Percentiles rank a stretch among this genome's conserved stretches.
Evolutionary conservation across 192 early-diverging fungal species (phyloP).

Genomic region (Gamsiella multidivaricata): DNA sequence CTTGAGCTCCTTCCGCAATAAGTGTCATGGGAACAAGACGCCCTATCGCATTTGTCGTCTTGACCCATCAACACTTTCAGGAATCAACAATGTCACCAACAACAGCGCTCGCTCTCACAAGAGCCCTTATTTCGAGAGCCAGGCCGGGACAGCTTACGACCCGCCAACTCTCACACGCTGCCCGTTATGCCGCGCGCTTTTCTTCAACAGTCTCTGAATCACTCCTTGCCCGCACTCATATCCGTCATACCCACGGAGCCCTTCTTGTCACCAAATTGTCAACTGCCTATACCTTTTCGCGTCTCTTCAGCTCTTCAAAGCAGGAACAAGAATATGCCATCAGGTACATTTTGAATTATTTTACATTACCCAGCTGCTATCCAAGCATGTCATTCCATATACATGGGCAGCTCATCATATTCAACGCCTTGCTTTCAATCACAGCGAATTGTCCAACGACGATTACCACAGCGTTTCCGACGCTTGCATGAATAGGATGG

Average conservation of each 20-base stretch:
- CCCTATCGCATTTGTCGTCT: background rate
- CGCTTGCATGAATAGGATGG: conserved; percentile 71
- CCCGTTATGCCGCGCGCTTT: background rate
- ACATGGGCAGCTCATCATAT: background rate
- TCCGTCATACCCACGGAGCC: background rate
- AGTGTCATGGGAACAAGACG: background rate
- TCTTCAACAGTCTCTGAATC: background rate
- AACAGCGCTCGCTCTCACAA: too few species aligned
- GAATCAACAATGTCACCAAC: too few species aligned
- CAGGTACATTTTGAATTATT: conserved; percentile 15
- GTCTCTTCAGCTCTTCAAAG: conserved; percentile 22
- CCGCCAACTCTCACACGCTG: background rate
- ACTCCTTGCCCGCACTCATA: background rate
- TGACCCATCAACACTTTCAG: conserved; percentile 7
- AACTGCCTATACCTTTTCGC: background rate
- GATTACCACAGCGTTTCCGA: conserved; percentile 73
- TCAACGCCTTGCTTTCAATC: background rate
- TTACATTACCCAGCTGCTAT: background rate
- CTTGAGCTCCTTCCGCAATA: background rate
- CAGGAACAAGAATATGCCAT: conserved; percentile 16
- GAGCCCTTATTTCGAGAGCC: background rate
- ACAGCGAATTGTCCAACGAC: conserved; percentile 62
- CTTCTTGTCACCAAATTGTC: background rate
- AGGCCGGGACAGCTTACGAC: background rate
- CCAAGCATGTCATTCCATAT: background rate